A percentile compares a stretch with the other conserved stretches of the same genome.
These are phyloP conservation scores for Aspergillus asperescens DNA, from an alignment of 495 filamentous ascomycete genomes.

Conservation along the genomic window DNA sequence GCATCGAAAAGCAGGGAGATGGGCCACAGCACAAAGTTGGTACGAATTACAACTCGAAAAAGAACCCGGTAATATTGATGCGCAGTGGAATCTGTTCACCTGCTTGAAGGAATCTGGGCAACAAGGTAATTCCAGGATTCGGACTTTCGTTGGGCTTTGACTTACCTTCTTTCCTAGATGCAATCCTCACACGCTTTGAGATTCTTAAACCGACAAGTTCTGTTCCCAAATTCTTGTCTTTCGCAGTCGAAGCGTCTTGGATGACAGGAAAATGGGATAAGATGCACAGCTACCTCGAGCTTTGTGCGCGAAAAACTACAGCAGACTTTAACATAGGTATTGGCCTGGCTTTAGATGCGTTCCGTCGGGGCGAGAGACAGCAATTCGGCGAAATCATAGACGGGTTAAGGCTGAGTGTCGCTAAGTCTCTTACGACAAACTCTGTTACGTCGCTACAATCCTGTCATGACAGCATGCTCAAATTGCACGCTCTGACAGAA, in stretches of 20 bases:
- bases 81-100: constrained; percentile 76
- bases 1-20: constrained; percentile 88
- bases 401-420: constrained; percentile 62
- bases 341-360: constrained; percentile 62
- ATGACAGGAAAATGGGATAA: constrained; percentile 75
- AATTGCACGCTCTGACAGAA: constrained; percentile 81
- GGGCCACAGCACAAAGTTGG: constrained; percentile 97
- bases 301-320: constrained; percentile 43
- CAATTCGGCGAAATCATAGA: constrained; percentile 56
- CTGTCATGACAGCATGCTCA: constrained; percentile 75
- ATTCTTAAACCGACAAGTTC: constrained; percentile 55
- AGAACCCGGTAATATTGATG: constrained; percentile 66
- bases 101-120: constrained; percentile 92
- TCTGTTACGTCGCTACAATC: constrained; percentile 72
- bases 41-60: constrained; percentile 83
- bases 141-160: background rate
- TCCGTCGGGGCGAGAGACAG: constrained; percentile 50
- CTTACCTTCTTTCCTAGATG: constrained; percentile 52
- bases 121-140: constrained; percentile 70
- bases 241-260: constrained; percentile 87
- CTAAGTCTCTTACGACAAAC: constrained; percentile 65
- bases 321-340: constrained; percentile 80
- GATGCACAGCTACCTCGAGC: constrained; percentile 62
- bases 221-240: constrained; percentile 61
- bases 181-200: constrained; percentile 78